These are phyloP conservation scores for Hypericum androsaemum DNA, from an alignment of 345 rosid species.

Conservation along the genomic window DNA sequence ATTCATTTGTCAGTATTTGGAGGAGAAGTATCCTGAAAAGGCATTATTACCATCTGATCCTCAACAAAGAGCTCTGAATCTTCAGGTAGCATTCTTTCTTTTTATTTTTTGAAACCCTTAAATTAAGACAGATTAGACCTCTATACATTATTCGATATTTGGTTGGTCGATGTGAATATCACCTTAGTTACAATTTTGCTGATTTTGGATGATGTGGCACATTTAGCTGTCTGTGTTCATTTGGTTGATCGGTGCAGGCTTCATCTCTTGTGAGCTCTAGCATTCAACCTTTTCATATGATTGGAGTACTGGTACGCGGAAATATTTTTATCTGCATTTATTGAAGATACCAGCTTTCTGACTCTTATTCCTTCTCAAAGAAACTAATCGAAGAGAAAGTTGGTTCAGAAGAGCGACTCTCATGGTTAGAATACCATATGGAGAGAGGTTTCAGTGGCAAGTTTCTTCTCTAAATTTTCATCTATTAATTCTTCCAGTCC, in stretches of 20 bases:
- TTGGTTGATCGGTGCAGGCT: conserved; percentile 19
- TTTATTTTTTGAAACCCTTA: background rate
- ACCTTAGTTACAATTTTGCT: too few relatives aligned
- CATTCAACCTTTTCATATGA: conserved; percentile 49
- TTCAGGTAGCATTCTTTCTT: conserved; percentile 27
- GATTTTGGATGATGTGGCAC: too few relatives aligned
- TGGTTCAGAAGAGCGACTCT: conserved; percentile 22
- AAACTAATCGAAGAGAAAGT: conserved; percentile 29
- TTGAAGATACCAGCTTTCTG: background rate
- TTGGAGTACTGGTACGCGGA: conserved; percentile 27
- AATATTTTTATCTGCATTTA: background rate
- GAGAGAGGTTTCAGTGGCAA: conserved; percentile 44
- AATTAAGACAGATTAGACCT: background rate
- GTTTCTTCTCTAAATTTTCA: background rate
- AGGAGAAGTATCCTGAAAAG: conserved; percentile 38
- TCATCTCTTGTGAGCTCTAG: conserved; percentile 39
- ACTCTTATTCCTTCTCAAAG: conserved; percentile 11
- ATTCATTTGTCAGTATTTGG: conserved; percentile 31
- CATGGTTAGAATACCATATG: conserved; percentile 23
- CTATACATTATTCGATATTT: background rate
- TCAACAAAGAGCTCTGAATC: conserved; percentile 29
- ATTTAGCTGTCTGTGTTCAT: too few relatives aligned
- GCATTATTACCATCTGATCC: conserved; percentile 33
- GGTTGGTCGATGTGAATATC: too few relatives aligned
- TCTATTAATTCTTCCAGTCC: too few relatives aligned